These are phyloP conservation scores for Penicillium egyptiacum DNA, from an alignment of 495 filamentous ascomycete genomes.

Conservation along the genomic window DNA sequence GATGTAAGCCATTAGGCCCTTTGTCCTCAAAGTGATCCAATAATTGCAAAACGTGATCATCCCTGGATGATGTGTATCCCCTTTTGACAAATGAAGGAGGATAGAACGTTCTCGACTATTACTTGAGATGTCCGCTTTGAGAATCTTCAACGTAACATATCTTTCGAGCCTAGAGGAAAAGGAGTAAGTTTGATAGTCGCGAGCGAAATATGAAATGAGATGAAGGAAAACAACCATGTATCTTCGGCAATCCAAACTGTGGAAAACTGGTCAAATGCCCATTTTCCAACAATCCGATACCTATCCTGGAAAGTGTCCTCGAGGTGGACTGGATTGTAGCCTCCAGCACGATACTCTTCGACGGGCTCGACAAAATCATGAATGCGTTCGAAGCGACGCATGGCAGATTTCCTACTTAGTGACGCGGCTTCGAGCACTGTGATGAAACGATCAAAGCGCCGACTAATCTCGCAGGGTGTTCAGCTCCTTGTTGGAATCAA, in stretches of 20 bases:
- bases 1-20: conserved; percentile 49
- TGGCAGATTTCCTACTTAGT: no score
- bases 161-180: conserved; percentile 10
- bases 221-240: conserved; percentile 14
- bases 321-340: neutral
- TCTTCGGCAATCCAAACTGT: conserved; percentile 55
- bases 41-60: conserved; percentile 37
- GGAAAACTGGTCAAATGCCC: conserved; percentile 52
- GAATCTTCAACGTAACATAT: conserved; percentile 41
- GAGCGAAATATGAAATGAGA: neutral
- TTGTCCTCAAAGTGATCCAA: conserved; percentile 44
- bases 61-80: conserved; percentile 23
- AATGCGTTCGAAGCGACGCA: no score
- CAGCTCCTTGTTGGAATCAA: no score
- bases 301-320: conserved; percentile 23
- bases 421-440: no score
- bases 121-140: conserved; percentile 27
- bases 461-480: no score
- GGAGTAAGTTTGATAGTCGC: conserved; percentile 5
- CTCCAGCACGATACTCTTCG: conserved; percentile 1
- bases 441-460: no score
- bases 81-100: conserved; percentile 16
- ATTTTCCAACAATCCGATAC: conserved; percentile 55
- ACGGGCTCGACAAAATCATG: neutral
- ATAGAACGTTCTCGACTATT: conserved; percentile 21